Evolutionary conservation across 257 asterid species (phyloP).

Genomic region (Gynochthodes officinalis): DNA sequence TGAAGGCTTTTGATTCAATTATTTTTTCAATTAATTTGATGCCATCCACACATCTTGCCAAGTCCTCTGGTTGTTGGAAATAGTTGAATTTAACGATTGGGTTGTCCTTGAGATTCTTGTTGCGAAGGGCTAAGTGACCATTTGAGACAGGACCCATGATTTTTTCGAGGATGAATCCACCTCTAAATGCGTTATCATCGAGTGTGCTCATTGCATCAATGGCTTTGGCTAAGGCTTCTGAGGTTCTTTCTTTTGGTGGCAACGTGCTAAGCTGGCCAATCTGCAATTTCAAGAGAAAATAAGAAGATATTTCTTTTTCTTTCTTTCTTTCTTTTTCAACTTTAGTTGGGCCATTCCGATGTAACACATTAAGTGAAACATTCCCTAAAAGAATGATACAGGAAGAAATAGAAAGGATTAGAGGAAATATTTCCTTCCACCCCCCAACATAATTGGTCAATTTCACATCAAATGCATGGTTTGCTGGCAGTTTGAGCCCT

Average conservation of each 20-base stretch:
- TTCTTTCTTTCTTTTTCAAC: background rate
- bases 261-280: slow-evolving; percentile 77
- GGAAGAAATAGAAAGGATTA: background rate
- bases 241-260: slow-evolving; percentile 83
- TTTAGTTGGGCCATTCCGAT: background rate
- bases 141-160: slow-evolving; percentile 66
- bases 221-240: slow-evolving; percentile 60
- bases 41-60: slow-evolving; percentile 64
- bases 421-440: background rate
- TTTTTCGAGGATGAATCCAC: slow-evolving; percentile 83
- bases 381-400: background rate
- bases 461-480: background rate
- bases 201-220: slow-evolving; percentile 48
- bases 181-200: slow-evolving; percentile 41
- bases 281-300: slow-evolving; percentile 26
- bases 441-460: too few species aligned
- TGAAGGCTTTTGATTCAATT: slow-evolving; percentile 59
- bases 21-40: slow-evolving; percentile 52
- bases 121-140: slow-evolving; percentile 53
- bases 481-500: too few species aligned
- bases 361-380: background rate
- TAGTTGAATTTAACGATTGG: slow-evolving; percentile 80
- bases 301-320: background rate
- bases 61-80: slow-evolving; percentile 56
- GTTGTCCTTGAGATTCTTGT: slow-evolving; percentile 52